These are phyloP conservation scores for Myrica gale DNA, from an alignment of 306 rosid genomes.

Conservation along the genomic window DNA sequence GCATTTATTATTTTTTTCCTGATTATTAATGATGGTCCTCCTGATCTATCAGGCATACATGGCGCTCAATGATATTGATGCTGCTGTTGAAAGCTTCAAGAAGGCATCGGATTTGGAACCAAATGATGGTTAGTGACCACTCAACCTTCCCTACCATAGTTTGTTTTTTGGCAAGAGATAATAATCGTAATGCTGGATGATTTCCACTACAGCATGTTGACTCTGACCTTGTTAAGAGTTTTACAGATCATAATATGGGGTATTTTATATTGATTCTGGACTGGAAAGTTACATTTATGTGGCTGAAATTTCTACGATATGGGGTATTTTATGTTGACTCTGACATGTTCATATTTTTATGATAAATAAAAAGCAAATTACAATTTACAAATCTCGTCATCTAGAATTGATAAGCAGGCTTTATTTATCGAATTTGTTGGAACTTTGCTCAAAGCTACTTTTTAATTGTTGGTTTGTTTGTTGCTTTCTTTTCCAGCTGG, in stretches of 20 bases:
- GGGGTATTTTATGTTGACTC: no score
- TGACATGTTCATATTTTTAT: neutral
- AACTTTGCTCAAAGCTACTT: constrained; percentile 23
- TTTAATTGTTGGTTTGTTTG: constrained; percentile 32
- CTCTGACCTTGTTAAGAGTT: neutral
- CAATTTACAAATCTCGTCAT: neutral
- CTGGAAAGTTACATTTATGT: neutral
- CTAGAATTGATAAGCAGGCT: neutral
- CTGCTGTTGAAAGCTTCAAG: constrained; percentile 81
- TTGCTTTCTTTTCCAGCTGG: constrained; percentile 56
- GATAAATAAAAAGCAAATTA: neutral
- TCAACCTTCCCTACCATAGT: neutral
- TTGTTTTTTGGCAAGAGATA: neutral
- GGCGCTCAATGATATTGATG: constrained; percentile 83
- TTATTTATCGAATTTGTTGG: neutral
- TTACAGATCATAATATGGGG: neutral
- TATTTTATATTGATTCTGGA: neutral
- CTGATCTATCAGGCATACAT: constrained; percentile 56
- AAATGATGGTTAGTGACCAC: constrained; percentile 60
- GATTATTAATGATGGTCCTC: constrained; percentile 21
- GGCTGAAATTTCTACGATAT: neutral
- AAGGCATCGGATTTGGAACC: constrained; percentile 81
- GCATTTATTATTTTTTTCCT: constrained; percentile 9
- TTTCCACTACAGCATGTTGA: neutral
- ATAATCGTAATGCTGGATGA: neutral